Evolutionary conservation across 768 basidiomycete species (phyloP).

Genomic region (Suillus decipiens): DNA sequence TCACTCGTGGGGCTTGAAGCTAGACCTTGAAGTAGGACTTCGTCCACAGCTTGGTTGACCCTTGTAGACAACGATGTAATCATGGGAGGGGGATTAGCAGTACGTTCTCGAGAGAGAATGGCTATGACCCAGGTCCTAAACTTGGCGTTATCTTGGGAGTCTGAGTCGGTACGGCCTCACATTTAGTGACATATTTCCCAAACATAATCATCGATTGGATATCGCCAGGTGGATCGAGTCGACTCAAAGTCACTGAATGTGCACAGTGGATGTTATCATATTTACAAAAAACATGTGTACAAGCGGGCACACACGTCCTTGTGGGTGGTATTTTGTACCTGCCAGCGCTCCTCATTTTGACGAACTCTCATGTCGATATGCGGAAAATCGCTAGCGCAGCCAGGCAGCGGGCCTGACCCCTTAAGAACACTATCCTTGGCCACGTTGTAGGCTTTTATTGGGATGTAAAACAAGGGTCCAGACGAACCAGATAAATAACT

Average conservation of each 20-base stretch:
- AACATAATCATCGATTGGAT: too few relatives aligned
- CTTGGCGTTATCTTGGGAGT: too few relatives aligned
- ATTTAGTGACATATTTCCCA: too few relatives aligned
- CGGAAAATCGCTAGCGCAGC: neutral
- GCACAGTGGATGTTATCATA: neutral
- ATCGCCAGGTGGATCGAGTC: neutral
- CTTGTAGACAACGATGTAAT: neutral
- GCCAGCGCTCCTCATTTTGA: neutral
- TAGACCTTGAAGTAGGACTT: too few relatives aligned
- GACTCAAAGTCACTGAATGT: neutral
- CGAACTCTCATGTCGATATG: constrained; percentile 1
- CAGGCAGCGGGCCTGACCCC: neutral
- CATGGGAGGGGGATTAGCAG: too few relatives aligned
- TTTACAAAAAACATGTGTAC: neutral
- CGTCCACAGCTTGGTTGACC: too few relatives aligned
- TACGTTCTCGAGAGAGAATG: too few relatives aligned
- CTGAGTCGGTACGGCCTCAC: too few relatives aligned
- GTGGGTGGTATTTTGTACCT: neutral
- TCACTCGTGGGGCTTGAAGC: neutral
- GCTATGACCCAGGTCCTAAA: too few relatives aligned
- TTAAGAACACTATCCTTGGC: neutral
- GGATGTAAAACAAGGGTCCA: too few relatives aligned
- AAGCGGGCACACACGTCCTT: neutral
- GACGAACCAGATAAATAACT: too few relatives aligned
- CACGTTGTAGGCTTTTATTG: neutral